Evolutionary conservation across 306 rosid genomes (phyloP), one percentile per base, ranked within the genome.

Genomic region (Casuarina equisetifolia): DNA sequence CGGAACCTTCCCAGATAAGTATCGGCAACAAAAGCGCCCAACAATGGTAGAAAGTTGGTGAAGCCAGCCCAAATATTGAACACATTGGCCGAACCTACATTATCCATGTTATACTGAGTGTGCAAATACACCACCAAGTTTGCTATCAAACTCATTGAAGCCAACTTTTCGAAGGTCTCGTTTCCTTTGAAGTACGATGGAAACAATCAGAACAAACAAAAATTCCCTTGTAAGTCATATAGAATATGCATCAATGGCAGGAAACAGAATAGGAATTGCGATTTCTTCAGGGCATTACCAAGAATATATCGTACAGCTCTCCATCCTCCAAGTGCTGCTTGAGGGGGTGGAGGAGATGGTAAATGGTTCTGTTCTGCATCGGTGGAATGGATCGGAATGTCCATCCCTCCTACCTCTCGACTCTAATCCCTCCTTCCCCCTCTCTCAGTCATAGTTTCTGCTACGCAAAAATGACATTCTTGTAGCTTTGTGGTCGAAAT

Each of bases 111-210:
- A 78, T 85, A 90, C 83, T 82, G 83, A 6, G 88, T 82, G 52
- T 82, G 85, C 70, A 90, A 79, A 85, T 92, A 87, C 62, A 90
- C 57, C 52, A 87, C 75, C 68, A 88, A 70, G 64, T 88, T 88
- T 9, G 86, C 87, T 40, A 88, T 75, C 87, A 90, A 71, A 53
- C 97, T 79, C 92, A 90, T 86, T 4, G 91, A 76, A 8, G 94
- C 94, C 89, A 91, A 48, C 76, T 90, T 91, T 89, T 92, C 91
- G 10, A 90, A 90, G 32, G 95, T 85, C 85, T 92, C 90, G n/a
- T 85, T 92, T 25, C 83, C 91, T 92, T 67, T 3, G 73, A 50
- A 49, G 36, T 57, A 53, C 77, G 46, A 50, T 70, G 45, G n/a
- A 10, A 63, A 57, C 36, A 59, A n/a, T 45, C 12, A 51, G 39